Percentiles rank a stretch among this genome's conserved stretches.
These are phyloP conservation scores for Apiotrichum mycotoxinovorans DNA, from an alignment of 1,284 basidiomycete species.

Conservation along the genomic window DNA sequence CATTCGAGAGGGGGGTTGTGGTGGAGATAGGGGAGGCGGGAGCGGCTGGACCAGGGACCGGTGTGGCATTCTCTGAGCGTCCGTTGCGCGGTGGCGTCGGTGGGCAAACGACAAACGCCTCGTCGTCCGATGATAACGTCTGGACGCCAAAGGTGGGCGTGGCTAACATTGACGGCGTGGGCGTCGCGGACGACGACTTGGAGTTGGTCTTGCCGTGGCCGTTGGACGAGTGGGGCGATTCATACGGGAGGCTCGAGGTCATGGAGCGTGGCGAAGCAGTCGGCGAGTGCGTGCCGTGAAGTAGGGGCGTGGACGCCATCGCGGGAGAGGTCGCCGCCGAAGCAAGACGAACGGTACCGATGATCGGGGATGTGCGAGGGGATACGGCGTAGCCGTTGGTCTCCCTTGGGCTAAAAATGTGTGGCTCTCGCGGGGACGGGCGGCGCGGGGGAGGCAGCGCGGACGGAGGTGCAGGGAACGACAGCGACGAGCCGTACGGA, in stretches of 20 bases:
- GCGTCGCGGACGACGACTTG: neutral
- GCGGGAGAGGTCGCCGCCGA: neutral
- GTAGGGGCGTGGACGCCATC: neutral
- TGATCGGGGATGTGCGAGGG: neutral
- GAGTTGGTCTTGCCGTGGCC: neutral
- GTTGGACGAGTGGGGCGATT: too few relatives aligned
- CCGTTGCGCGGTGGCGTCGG: neutral
- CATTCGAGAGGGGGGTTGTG: neutral
- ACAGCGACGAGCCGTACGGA: constrained; percentile 4
- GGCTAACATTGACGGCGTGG: too few relatives aligned
- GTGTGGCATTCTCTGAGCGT: neutral
- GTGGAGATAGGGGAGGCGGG: neutral
- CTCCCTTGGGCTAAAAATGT: too few relatives aligned
- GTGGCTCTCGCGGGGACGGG: too few relatives aligned
- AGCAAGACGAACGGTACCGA: neutral
- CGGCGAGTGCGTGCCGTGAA: neutral
- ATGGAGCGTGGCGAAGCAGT: neutral
- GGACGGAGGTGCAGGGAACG: constrained; percentile 18
- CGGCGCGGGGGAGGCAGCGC: constrained; percentile 9
- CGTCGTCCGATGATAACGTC: neutral
- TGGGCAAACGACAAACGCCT: neutral
- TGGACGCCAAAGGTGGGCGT: neutral
- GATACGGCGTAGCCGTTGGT: neutral
- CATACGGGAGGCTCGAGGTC: neutral
- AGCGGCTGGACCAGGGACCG: neutral